Conservation (phyloP, 768 basidiomycete genomes). For the Xanthoconium stramineum region DNA sequence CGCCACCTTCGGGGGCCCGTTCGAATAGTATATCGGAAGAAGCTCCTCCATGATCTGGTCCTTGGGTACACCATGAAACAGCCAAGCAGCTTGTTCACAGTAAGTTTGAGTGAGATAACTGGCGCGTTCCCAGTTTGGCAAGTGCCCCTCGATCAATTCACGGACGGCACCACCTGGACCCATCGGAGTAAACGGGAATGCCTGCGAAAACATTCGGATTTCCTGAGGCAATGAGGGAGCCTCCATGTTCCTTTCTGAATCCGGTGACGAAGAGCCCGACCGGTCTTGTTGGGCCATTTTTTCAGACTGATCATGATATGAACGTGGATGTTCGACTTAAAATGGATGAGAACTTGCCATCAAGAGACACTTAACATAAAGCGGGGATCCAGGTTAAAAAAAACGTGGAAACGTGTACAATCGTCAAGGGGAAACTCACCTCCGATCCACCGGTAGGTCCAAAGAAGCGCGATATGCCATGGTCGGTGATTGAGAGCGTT, state of each 20-base stretch:
- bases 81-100: constrained; percentile 47
- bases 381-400: constrained; percentile 10
- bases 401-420: constrained; percentile 7
- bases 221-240: constrained; percentile 31
- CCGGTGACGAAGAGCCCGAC: constrained; percentile 20
- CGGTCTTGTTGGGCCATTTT: constrained; percentile 12
- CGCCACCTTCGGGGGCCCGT: constrained; percentile 13
- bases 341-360: constrained; percentile 25
- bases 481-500: constrained; percentile 57
- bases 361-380: constrained; percentile 30
- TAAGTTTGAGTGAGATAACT: constrained; percentile 43
- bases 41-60: constrained; percentile 45
- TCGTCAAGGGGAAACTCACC: constrained; percentile 38
- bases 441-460: constrained; percentile 67
- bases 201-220: constrained; percentile 48
- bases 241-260: constrained; percentile 27
- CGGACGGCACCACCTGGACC: constrained; percentile 46
- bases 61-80: constrained; percentile 46
- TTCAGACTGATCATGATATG: constrained; percentile 25
- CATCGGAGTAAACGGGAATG: constrained; percentile 64
- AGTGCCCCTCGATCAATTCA: constrained; percentile 48
- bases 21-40: constrained; percentile 40
- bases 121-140: constrained; percentile 54
- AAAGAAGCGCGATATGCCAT: constrained; percentile 61
- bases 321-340: constrained; percentile 1